Evolutionary conservation across 1,139 yeast species (phyloP).

Genomic region (Suhomyces bribrorum): DNA sequence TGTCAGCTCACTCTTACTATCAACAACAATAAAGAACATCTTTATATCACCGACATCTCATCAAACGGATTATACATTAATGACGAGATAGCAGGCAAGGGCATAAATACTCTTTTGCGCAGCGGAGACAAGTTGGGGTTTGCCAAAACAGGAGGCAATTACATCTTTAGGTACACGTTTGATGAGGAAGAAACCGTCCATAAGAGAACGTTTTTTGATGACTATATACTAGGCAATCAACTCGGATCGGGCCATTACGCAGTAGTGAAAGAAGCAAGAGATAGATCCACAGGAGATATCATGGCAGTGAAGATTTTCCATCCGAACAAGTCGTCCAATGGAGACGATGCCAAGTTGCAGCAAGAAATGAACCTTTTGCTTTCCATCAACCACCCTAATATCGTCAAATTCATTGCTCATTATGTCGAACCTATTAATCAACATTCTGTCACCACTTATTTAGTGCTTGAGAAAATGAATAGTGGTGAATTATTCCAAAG

Average conservation of each 20-base stretch:
- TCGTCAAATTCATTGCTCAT: constrained; percentile 64
- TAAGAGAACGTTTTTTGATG: constrained; percentile 53
- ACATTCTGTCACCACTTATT: constrained; percentile 56
- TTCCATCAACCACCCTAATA: constrained; percentile 69
- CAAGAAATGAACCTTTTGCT: constrained; percentile 69
- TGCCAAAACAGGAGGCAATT: constrained; percentile 60
- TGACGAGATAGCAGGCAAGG: constrained; percentile 53
- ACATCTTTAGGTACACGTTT: constrained; percentile 51
- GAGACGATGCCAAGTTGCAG: constrained; percentile 51
- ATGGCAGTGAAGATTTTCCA: constrained; percentile 80
- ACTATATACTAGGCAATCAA: constrained; percentile 59
- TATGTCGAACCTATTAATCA: constrained; percentile 68
- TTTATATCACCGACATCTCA: constrained; percentile 59
- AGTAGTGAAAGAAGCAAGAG: constrained; percentile 67
- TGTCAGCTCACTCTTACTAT: constrained; percentile 50
- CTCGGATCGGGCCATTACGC: constrained; percentile 81
- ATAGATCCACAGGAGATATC: constrained; percentile 55
- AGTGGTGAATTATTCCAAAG: constrained; percentile 76
- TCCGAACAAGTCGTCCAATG: constrained; percentile 48
- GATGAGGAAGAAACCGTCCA: constrained; percentile 22
- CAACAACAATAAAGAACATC: constrained; percentile 39
- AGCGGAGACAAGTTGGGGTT: constrained; percentile 67
- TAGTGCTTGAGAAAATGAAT: constrained; percentile 71
- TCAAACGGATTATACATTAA: constrained; percentile 71
- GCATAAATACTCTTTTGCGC: constrained; percentile 44